Conservation (phyloP, 108 stramenopile species). For the Poteriospumella lacustris region DNA sequence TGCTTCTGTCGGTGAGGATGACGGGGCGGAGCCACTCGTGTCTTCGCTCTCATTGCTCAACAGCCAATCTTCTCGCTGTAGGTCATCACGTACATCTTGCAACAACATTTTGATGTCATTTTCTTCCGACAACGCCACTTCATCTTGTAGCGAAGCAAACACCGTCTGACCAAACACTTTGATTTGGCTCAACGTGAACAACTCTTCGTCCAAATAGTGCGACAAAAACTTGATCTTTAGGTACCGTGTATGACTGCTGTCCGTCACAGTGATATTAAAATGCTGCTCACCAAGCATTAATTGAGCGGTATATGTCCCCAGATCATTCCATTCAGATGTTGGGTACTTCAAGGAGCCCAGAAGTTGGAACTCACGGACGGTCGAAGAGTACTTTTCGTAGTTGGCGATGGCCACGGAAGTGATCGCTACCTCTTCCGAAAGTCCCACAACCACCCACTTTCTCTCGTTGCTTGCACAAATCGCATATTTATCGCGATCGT, state of each 20-base stretch:
- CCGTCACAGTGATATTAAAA: slow-evolving; percentile 71
- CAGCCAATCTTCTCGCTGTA: too few species aligned
- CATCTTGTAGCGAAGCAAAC: slow-evolving; percentile 38
- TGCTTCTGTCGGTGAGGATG: too few species aligned
- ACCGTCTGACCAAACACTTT: slow-evolving; percentile 90
- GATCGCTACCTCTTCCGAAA: slow-evolving; percentile 93
- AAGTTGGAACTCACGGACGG: slow-evolving; percentile 79
- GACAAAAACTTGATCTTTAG: slow-evolving; percentile 80
- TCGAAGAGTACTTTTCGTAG: slow-evolving; percentile 86
- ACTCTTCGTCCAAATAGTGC: slow-evolving; percentile 87
- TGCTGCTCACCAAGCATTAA: slow-evolving; percentile 69
- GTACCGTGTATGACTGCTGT: slow-evolving; percentile 70
- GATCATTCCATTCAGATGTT: slow-evolving; percentile 74
- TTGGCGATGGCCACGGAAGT: slow-evolving; percentile 77
- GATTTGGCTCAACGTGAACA: slow-evolving; percentile 90
- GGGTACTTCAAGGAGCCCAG: slow-evolving; percentile 71
- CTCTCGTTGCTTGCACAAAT: slow-evolving; percentile 82
- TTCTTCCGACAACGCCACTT: too few species aligned
- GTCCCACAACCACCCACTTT: slow-evolving; percentile 82
- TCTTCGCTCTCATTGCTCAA: too few species aligned
- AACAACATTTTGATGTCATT: too few species aligned
- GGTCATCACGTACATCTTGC: too few species aligned
- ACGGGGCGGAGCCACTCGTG: too few species aligned
- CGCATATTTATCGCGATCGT: slow-evolving; percentile 89
- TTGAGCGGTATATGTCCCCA: slow-evolving; percentile 77